Evolutionary conservation across 2,329 filamentous ascomycete species (phyloP).

Genomic region (Penicillium sp.): DNA sequence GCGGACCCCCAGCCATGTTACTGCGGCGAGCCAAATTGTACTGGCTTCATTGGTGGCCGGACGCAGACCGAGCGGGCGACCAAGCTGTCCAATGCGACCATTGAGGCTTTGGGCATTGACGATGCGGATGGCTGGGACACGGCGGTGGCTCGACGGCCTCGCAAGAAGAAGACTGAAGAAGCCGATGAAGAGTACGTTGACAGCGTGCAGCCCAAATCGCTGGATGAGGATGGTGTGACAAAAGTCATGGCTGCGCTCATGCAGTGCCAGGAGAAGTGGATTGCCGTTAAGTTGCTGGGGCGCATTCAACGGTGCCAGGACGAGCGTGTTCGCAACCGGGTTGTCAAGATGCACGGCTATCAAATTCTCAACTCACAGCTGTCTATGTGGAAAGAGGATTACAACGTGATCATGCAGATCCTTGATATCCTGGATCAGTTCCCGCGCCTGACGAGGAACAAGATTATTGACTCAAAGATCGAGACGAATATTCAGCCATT

Average conservation of each 20-base stretch:
- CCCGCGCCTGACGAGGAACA: constrained; percentile 90
- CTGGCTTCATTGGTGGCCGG: constrained; percentile 95
- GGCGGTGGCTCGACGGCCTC: constrained; percentile 81
- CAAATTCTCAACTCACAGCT: constrained; percentile 88
- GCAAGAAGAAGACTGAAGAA: constrained; percentile 88
- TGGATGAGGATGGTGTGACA: constrained; percentile 80
- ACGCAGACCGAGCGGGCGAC: constrained; percentile 95
- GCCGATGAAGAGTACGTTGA: constrained; percentile 96
- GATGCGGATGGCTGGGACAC: constrained; percentile 92
- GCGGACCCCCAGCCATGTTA: constrained; percentile 97
- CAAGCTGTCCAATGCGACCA: constrained; percentile 83
- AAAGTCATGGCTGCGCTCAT: constrained; percentile 96
- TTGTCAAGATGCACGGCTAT: constrained; percentile 96
- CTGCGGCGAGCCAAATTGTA: constrained; percentile 91
- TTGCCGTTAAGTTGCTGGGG: constrained; percentile 88
- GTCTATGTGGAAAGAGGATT: constrained; percentile 81
- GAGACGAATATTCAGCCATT: constrained; percentile 76
- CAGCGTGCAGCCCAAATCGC: constrained; percentile 74
- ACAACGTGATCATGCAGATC: constrained; percentile 85
- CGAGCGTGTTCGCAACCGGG: constrained; percentile 80
- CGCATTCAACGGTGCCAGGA: constrained; percentile 87
- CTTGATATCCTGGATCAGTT: constrained; percentile 86
- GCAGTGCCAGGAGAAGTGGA: constrained; percentile 99
- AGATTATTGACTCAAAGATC: constrained; percentile 95
- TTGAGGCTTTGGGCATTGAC: constrained; percentile 94